These are phyloP conservation scores for Apiospora malaysiana DNA, from an alignment of 2,329 filamentous ascomycete species.

Conservation along the genomic window DNA sequence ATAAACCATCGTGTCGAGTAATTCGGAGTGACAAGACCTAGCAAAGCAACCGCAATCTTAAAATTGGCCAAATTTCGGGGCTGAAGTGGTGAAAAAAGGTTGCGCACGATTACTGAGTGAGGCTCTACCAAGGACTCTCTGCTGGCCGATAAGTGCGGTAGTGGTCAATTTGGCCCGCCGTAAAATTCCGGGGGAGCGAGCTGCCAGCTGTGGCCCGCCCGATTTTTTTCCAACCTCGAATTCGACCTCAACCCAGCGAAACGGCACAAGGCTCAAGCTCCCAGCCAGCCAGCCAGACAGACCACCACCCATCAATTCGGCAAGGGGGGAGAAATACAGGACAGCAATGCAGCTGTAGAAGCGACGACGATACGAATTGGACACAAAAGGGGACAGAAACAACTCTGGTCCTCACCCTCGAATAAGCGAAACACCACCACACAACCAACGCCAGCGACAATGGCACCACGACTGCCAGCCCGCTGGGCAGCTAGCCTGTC, in stretches of 20 bases:
- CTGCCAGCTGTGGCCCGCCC: slow-evolving; percentile 19
- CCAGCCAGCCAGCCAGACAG: background rate
- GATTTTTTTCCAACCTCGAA: slow-evolving; percentile 19
- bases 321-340: background rate
- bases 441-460: slow-evolving; percentile 37
- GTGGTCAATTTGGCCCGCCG: slow-evolving; percentile 12
- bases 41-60: too few relatives aligned
- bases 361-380: slow-evolving; percentile 5
- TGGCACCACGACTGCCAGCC: slow-evolving; percentile 54
- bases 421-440: background rate
- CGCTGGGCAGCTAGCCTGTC: slow-evolving; percentile 49
- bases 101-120: background rate
- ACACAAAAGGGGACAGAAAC: background rate
- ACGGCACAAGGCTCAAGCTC: slow-evolving; percentile 1
- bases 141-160: slow-evolving; percentile 16
- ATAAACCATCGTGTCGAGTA: slow-evolving; percentile 74
- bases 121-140: background rate
- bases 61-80: background rate
- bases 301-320: background rate
- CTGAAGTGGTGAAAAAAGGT: background rate
- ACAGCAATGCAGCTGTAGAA: background rate
- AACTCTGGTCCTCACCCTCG: background rate
- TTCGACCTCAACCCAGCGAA: slow-evolving; percentile 14
- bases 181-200: slow-evolving; percentile 1
- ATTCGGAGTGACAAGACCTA: background rate